These are phyloP conservation scores for Grammothele lineata DNA, from an alignment of 768 basidiomycete species.

Conservation along the genomic window DNA sequence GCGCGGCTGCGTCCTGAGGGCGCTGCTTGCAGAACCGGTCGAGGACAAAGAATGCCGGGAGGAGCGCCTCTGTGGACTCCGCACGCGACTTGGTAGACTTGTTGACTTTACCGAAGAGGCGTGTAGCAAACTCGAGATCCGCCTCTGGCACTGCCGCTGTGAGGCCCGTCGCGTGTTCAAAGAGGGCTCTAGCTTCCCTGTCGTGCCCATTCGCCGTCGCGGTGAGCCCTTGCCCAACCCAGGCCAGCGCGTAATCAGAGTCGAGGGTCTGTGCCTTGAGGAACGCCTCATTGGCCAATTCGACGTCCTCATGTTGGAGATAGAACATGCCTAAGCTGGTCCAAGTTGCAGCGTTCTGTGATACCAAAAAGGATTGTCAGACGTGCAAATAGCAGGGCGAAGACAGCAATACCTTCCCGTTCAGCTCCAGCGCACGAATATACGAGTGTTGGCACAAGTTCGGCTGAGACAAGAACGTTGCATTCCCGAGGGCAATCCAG, in stretches of 20 bases:
- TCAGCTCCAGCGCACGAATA: slow-evolving; percentile 81
- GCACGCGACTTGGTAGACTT: slow-evolving; percentile 8
- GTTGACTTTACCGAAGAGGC: slow-evolving; percentile 45
- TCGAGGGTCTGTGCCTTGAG: slow-evolving; percentile 87
- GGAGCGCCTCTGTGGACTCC: slow-evolving; percentile 43
- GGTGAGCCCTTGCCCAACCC: slow-evolving; percentile 85
- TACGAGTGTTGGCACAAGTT: slow-evolving; percentile 89
- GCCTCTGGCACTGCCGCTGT: slow-evolving; percentile 61
- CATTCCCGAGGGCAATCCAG: slow-evolving; percentile 82
- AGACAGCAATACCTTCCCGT: slow-evolving; percentile 60
- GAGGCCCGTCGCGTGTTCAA: slow-evolving; percentile 70
- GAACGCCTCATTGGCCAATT: slow-evolving; percentile 84
- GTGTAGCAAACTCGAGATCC: slow-evolving; percentile 70
- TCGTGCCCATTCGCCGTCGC: slow-evolving; percentile 57
- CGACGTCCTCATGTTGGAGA: slow-evolving; percentile 69
- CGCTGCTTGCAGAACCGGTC: slow-evolving; percentile 67
- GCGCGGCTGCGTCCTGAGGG: slow-evolving; percentile 66
- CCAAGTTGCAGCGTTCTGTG: slow-evolving; percentile 79
- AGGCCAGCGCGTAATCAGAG: slow-evolving; percentile 83
- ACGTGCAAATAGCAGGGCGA: background rate
- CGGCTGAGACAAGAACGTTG: slow-evolving; percentile 61
- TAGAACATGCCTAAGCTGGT: slow-evolving; percentile 86
- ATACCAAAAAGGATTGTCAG: background rate
- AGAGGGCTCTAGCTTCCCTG: slow-evolving; percentile 58
- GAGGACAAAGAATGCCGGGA: slow-evolving; percentile 79